Conservation (phyloP, 352 stramenopile species). For the Globisporangium solare region DNA sequence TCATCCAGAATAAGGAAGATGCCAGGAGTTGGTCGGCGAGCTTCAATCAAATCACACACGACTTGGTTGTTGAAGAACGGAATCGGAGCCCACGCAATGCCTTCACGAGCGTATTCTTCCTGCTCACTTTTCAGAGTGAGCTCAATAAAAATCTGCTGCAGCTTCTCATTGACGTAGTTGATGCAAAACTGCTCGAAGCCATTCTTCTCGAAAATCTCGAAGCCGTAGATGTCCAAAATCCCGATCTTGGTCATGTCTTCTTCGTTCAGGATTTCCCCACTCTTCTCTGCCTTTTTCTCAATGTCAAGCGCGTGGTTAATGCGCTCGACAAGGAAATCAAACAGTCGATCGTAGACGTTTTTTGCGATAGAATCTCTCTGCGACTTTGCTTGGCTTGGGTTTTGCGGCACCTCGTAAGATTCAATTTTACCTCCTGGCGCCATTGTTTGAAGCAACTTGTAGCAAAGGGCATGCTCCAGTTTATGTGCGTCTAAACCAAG, state of each 20-base stretch:
- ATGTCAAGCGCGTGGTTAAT: conserved; percentile 86
- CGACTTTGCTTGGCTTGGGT: conserved; percentile 82
- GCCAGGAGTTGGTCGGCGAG: conserved; percentile 58
- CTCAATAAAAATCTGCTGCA: conserved; percentile 92
- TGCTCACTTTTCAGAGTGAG: conserved; percentile 89
- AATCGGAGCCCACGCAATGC: conserved; percentile 88
- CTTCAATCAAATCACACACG: conserved; percentile 85
- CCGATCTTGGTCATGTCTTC: conserved; percentile 82
- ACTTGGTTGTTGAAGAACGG: conserved; percentile 93
- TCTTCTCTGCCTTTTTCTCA: conserved; percentile 78
- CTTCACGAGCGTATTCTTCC: conserved; percentile 95
- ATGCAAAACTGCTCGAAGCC: conserved; percentile 95
- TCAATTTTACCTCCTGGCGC: conserved; percentile 77
- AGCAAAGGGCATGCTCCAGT: conserved; percentile 74
- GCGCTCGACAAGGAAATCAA: conserved; percentile 95
- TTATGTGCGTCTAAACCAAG: conserved; percentile 57
- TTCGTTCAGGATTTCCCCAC: conserved; percentile 69
- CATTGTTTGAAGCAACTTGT: conserved; percentile 86
- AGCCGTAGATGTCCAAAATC: conserved; percentile 96
- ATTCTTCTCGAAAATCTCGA: conserved; percentile 95
- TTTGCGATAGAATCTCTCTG: conserved; percentile 96
- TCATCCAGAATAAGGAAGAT: conserved; percentile 86
- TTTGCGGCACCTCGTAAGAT: conserved; percentile 85
- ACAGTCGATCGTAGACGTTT: conserved; percentile 94
- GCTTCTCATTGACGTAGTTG: conserved; percentile 94